These are phyloP conservation scores for Calycina marina DNA, from an alignment of 2,329 filamentous ascomycete species.

Conservation along the genomic window DNA sequence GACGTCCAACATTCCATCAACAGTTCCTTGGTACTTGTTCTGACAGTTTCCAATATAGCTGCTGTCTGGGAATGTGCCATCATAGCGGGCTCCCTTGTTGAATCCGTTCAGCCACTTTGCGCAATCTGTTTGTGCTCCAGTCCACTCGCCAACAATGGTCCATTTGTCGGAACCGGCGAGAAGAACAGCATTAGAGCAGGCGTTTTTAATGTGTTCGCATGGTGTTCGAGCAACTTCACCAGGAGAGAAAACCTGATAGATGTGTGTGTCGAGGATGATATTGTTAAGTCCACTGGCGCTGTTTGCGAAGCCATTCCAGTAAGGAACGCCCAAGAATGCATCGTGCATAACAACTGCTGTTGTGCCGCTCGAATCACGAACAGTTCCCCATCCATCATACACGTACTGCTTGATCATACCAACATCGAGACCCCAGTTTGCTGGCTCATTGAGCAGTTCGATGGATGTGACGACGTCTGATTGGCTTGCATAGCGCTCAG, in stretches of 20 bases:
- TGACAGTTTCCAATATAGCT: slow-evolving; percentile 25
- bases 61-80: slow-evolving; percentile 24
- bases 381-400: slow-evolving; percentile 34
- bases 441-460: slow-evolving; percentile 29
- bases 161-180: slow-evolving; percentile 22
- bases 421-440: slow-evolving; percentile 23
- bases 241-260: slow-evolving; percentile 29
- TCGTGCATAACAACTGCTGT: slow-evolving; percentile 42
- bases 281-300: slow-evolving; percentile 27
- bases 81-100: slow-evolving; percentile 41
- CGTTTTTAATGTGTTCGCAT: slow-evolving; percentile 26
- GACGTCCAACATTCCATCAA: slow-evolving; percentile 22
- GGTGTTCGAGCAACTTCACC: slow-evolving; percentile 25
- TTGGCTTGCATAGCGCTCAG: slow-evolving; percentile 25
- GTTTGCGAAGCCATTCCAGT: slow-evolving; percentile 49
- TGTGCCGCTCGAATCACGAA: slow-evolving; percentile 29
- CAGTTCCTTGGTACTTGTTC: slow-evolving; percentile 32
- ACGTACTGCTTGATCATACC: slow-evolving; percentile 26
- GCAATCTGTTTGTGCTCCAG: slow-evolving; percentile 28
- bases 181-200: slow-evolving; percentile 24
- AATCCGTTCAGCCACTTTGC: slow-evolving; percentile 37
- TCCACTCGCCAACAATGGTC: slow-evolving; percentile 30
- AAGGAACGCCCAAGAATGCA: slow-evolving; percentile 35
- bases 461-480: slow-evolving; percentile 28
- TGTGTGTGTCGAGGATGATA: slow-evolving; percentile 29